Percentiles rank a stretch among this genome's conserved stretches.
phyloP scores from a whole-genome alignment of 192 early-diverging fungal species.

The Podila epicladia region DNA sequence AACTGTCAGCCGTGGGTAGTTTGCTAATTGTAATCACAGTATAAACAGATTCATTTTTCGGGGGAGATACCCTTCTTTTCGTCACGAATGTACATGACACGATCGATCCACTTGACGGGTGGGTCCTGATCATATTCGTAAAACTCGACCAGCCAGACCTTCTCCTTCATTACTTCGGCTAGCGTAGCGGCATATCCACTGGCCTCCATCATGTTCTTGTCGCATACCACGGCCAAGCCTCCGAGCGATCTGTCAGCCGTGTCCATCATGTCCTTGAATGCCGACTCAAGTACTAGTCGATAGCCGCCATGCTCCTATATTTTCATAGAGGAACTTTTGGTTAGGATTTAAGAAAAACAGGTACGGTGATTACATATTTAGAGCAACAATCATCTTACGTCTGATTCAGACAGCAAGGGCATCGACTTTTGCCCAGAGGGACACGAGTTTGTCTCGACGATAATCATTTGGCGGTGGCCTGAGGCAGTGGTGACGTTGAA shows the following conservation, averaged over 20 bases:
- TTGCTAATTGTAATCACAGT: neutral
- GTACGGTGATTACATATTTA: too few relatives aligned
- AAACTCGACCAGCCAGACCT: constrained; percentile 83
- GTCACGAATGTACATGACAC: constrained; percentile 78
- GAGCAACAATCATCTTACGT: constrained; percentile 59
- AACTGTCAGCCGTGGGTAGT: neutral
- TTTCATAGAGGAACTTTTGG: too few relatives aligned
- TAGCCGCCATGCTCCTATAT: constrained; percentile 77
- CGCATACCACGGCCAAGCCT: constrained; percentile 83
- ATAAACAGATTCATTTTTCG: too few relatives aligned
- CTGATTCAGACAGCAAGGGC: constrained; percentile 81
- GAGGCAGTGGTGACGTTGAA: constrained; percentile 87
- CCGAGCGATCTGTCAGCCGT: constrained; percentile 71
- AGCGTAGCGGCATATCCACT: constrained; percentile 83
- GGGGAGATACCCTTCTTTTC: constrained; percentile 52
- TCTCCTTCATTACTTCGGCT: constrained; percentile 81
- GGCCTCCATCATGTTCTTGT: constrained; percentile 92
- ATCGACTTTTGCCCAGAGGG: constrained; percentile 92
- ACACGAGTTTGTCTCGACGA: constrained; percentile 92
- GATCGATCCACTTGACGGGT: constrained; percentile 79
- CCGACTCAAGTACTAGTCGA: constrained; percentile 77
- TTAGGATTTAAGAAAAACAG: too few relatives aligned
- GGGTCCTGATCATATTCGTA: constrained; percentile 77
- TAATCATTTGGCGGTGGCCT: constrained; percentile 92
- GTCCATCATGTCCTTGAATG: constrained; percentile 76